Evolutionary conservation across 2,329 filamentous ascomycete species (phyloP), one percentile per base, ranked within the genome.

Genomic region (Rhinocladiella mackenziei): DNA sequence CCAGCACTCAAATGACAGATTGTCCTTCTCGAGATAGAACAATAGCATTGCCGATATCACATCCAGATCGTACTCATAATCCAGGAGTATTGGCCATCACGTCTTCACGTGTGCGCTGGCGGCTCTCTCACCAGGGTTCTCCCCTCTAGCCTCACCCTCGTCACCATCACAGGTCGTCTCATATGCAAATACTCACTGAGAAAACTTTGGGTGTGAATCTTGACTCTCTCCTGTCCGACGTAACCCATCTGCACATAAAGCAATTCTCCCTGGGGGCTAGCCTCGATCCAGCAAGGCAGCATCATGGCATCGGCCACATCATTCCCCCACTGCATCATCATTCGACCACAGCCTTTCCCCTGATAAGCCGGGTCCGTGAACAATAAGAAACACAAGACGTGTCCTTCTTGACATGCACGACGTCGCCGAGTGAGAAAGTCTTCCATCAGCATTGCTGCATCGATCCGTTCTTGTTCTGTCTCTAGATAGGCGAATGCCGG

Each of bases 231-330:
- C 23, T 28, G 34, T 11, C 37, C 41, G 8, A 26, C 19, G 19
- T 44, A 58, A 2, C 56, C 56, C 35, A 45, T 59, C 36, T 60
- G 60, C 26, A 62, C 59, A 44, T 68, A 68, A 9, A 68, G 47
- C 19, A 56, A 55, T 41, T 60, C 63, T 2, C 65, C 65, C 55
- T 63, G 62, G 2, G 45, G 40, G 13, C 61, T 63, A 2, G 64
- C 60, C 45, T 67, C 65, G 50, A 67, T 56, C 62, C 62, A 68
- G 29, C 62, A 60, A 31, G 65, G 62, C 15, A 66, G 47, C 28
- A 61, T 52, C 13, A 62, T 46, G 13, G 55, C 44, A 40, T 67
- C 64, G 4, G 65, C 64, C 14, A 57, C 57, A 9, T 51, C 47
- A 18, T 62, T 56, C 2, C 65, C 63, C 36, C 56, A 56, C 17